phyloP scores from a whole-genome alignment of 1,139 yeast species.

The Yamadazyma buinensis region DNA sequence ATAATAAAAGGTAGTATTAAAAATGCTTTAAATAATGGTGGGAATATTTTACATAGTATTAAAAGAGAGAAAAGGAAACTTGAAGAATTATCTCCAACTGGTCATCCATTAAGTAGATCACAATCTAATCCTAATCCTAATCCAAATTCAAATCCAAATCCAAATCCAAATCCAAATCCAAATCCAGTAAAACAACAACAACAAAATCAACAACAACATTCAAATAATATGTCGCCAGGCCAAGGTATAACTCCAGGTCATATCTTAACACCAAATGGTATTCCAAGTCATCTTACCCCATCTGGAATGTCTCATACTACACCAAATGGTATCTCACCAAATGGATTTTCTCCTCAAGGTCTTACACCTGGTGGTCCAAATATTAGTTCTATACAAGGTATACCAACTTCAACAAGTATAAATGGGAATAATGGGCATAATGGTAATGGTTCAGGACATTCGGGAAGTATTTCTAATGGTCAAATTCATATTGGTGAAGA shows the following conservation, averaged over 20 bases:
- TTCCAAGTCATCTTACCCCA: not conserved
- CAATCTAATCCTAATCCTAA: slow-evolving; percentile 1
- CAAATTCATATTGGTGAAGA: slow-evolving; percentile 20
- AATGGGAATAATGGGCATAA: too few species aligned
- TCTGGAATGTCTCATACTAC: slow-evolving; percentile 1
- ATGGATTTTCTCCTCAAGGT: slow-evolving; percentile 6
- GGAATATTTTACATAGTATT: slow-evolving; percentile 64
- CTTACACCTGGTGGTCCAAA: slow-evolving; percentile 5
- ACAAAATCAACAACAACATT: not conserved
- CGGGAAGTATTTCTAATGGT: slow-evolving; percentile 7
- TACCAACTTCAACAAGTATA: too few species aligned
- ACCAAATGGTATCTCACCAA: not conserved
- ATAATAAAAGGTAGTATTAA: not conserved
- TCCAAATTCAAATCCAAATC: not conserved
- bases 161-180: too few species aligned
- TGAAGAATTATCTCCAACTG: slow-evolving; percentile 6
- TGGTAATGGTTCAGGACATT: too few species aligned
- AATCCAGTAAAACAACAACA: not conserved
- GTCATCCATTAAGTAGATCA: slow-evolving; percentile 1
- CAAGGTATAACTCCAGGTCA: too few species aligned
- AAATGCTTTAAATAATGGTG: not conserved
- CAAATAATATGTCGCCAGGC: too few species aligned
- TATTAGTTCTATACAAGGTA: too few species aligned
- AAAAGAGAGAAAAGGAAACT: slow-evolving; percentile 4
- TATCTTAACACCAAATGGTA: not conserved